Evolutionary conservation across 2,329 filamentous ascomycete species (phyloP), one percentile per base, ranked within the genome.

Genomic region (Hymenotorrendiella dingleyae): DNA sequence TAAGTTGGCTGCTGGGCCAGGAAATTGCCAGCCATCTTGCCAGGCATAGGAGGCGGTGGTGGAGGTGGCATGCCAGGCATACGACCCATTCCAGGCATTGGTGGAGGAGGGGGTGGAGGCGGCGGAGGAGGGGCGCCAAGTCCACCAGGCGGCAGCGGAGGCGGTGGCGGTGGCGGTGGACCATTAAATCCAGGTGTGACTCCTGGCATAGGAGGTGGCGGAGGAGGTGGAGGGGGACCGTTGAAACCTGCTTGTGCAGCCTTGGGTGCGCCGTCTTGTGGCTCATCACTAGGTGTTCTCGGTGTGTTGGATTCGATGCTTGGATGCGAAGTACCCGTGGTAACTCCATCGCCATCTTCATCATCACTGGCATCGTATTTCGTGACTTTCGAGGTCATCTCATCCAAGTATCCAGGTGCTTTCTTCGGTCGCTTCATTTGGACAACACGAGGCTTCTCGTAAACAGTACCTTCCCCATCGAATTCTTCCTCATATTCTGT

Each of bases 381-480:
- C 66, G 82, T 83, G 57, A 91, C 76, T 65, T 85, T 93, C 38
- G 81, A 77, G 24, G 80, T 76, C 53, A 95, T 82, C 64, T 95
- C 79, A 58, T 66, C 73, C 66, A 70, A 83, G 59, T 67, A 91
- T 62, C 60, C 80, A 69, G 53, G 56, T 27, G 71, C 80, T 69
- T 69, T 70, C 9, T 59, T 62, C 9, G 88, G 87, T 48, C 87
- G 78, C 61, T 78, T 83, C 65, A 91, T 78, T 63, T 93, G 77
- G 44, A 95, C 78, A 37, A 95, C 68, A 42, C 82, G 78, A 28
- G 90, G 86, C 64, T 82, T 91, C 27, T 83, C 80, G 36, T 78
- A 73, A 16, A 71, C 70, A 23, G 68, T 73, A 24, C 75, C 76
- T 11, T 68, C 69, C 12, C 78, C 73, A 3, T 74, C 71, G 17